Conservation (phyloP, 192 early-diverging fungal genomes). For the Coemansia sp. region DNA sequence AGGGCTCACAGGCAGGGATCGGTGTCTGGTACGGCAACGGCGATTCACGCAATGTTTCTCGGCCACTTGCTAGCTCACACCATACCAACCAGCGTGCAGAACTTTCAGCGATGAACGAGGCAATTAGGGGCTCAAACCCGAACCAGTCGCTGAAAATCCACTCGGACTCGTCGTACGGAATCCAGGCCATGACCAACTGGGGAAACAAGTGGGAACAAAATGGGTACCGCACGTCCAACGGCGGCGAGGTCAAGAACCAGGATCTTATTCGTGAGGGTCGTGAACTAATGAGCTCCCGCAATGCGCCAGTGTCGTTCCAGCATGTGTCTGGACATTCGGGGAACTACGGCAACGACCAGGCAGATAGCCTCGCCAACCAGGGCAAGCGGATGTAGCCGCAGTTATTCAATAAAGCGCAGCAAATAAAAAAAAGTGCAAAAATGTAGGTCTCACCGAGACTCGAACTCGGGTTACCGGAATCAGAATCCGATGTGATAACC, state of each 20-base stretch:
- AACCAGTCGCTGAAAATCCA: slow-evolving; percentile 10
- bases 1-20: slow-evolving; percentile 48
- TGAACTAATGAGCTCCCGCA: neutral
- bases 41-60: slow-evolving; percentile 55
- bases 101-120: slow-evolving; percentile 23
- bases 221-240: slow-evolving; percentile 5
- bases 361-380: slow-evolving; percentile 5
- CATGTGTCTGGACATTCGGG: slow-evolving; percentile 2
- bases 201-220: slow-evolving; percentile 23
- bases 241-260: slow-evolving; percentile 7
- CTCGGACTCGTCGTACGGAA: slow-evolving; percentile 29
- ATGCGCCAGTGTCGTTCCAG: slow-evolving; percentile 5
- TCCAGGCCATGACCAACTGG: slow-evolving; percentile 25
- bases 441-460: slow-evolving; percentile 33
- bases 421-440: slow-evolving; percentile 1
- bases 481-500: slow-evolving; percentile 39
- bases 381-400: neutral
- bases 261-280: slow-evolving; percentile 15
- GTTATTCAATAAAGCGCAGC: neutral
- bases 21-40: slow-evolving; percentile 55
- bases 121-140: slow-evolving; percentile 1
- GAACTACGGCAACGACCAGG: slow-evolving; percentile 9
- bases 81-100: slow-evolving; percentile 43
- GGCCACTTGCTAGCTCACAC: slow-evolving; percentile 19
- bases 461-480: slow-evolving; percentile 40